Conservation (phyloP, 192 early-diverging fungal genomes). For the Phlyctochytrium arcticum region DNA sequence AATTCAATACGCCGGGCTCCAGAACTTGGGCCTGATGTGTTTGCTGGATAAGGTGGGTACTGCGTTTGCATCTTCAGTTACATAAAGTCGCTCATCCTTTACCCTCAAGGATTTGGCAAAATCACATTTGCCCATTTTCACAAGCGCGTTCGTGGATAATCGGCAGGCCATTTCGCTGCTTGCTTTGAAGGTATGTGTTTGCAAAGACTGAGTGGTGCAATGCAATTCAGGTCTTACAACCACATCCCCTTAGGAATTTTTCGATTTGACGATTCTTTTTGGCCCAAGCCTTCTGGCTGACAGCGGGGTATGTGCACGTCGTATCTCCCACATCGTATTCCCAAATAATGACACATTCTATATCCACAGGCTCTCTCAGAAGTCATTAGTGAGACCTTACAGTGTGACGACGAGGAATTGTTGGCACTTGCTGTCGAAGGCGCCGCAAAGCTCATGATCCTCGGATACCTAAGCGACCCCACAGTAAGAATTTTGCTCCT, state of each 20-base stretch:
- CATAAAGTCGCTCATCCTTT: neutral
- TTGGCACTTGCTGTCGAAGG: constrained; percentile 76
- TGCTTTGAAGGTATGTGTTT: constrained; percentile 59
- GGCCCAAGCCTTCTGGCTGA: constrained; percentile 37
- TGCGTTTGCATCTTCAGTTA: neutral
- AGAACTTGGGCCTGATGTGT: constrained; percentile 79
- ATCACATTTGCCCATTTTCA: constrained; percentile 70
- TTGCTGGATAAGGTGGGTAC: constrained; percentile 61
- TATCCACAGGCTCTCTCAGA: constrained; percentile 7
- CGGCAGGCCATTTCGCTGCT: constrained; percentile 57
- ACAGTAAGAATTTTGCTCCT: constrained; percentile 8
- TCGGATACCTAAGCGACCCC: constrained; percentile 42
- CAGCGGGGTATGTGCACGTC: constrained; percentile 24
- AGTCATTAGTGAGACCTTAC: constrained; percentile 46
- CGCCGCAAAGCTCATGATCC: constrained; percentile 65
- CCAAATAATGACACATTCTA: neutral
- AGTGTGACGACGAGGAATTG: constrained; percentile 50
- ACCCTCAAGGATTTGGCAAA: too few relatives aligned
- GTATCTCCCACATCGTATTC: constrained; percentile 7
- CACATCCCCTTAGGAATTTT: constrained; percentile 61
- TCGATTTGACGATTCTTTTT: constrained; percentile 58
- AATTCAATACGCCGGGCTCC: constrained; percentile 71
- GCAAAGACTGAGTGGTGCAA: too few relatives aligned
- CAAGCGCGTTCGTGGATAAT: constrained; percentile 57
- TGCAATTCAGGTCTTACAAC: too few relatives aligned